Conservation (phyloP, 306 rosid species). For the Luffa aegyptiaca region DNA sequence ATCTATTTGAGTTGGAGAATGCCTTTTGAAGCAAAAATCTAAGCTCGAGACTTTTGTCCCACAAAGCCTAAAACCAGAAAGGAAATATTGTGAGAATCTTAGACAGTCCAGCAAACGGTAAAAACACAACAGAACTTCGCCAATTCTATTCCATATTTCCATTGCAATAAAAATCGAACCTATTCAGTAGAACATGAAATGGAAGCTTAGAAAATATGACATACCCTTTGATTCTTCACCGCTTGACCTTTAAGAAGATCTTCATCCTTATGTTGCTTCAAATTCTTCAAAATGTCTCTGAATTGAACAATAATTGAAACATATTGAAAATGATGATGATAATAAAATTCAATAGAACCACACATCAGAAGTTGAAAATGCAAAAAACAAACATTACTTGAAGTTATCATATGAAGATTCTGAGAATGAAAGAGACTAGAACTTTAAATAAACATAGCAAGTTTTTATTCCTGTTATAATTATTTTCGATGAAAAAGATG, state of each 20-base stretch:
- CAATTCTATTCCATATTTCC: not conserved
- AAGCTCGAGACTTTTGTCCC: constrained; percentile 88
- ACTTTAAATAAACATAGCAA: not conserved
- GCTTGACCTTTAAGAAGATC: constrained; percentile 86
- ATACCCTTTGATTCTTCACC: constrained; percentile 78
- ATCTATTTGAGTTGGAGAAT: constrained; percentile 72
- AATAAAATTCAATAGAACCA: not conserved
- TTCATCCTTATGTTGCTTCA: constrained; percentile 73
- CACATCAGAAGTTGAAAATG: not conserved
- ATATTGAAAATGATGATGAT: not conserved
- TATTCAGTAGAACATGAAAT: not conserved
- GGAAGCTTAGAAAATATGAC: not conserved
- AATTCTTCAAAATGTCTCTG: constrained; percentile 58
- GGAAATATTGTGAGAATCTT: not conserved
- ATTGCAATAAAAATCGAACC: not conserved
- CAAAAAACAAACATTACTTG: not conserved
- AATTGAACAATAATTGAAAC: not conserved
- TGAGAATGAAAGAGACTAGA: not conserved
- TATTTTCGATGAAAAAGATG: not conserved
- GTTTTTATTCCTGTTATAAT: not conserved
- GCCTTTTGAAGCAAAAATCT: constrained; percentile 77
- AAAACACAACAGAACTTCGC: not conserved
- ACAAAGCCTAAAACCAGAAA: constrained; percentile 42
- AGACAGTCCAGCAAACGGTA: not conserved
- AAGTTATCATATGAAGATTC: not conserved